These are phyloP conservation scores for Cruciata laevipes DNA, from an alignment of 257 asterid species.

Conservation along the genomic window DNA sequence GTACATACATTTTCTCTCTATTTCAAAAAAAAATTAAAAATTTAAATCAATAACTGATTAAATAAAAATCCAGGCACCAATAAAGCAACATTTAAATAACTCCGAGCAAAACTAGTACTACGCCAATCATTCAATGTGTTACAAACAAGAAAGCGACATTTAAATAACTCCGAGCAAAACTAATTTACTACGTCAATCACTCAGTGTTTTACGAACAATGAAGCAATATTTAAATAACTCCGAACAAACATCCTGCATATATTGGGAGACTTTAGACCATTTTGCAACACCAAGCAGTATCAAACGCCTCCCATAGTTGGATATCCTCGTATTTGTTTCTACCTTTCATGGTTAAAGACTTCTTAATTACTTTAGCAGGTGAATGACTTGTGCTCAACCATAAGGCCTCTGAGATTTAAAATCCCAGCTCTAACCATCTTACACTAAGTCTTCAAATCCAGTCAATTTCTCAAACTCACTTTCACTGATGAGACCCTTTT, in stretches of 20 bases:
- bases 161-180: too few species aligned
- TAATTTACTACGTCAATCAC: too few species aligned
- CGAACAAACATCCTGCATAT: not conserved
- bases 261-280: not conserved
- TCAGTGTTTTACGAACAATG: too few species aligned
- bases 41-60: too few species aligned
- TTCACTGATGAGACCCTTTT: constrained; percentile 64
- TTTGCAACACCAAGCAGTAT: not conserved
- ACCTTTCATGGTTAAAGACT: not conserved
- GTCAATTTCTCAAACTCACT: constrained; percentile 68
- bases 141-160: too few species aligned
- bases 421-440: constrained; percentile 2
- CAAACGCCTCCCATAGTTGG: not conserved
- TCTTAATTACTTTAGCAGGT: constrained; percentile 9
- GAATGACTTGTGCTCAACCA: not conserved
- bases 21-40: too few species aligned
- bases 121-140: too few species aligned
- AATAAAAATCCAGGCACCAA: too few species aligned
- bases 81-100: too few species aligned
- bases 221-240: too few species aligned
- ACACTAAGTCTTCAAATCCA: constrained; percentile 68
- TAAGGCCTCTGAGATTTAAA: not conserved
- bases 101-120: too few species aligned
- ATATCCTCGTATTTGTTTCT: not conserved
- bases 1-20: too few species aligned